phyloP scores from a whole-genome alignment of 2,329 filamentous ascomycete genomes.

The Clarireedia paspali region DNA sequence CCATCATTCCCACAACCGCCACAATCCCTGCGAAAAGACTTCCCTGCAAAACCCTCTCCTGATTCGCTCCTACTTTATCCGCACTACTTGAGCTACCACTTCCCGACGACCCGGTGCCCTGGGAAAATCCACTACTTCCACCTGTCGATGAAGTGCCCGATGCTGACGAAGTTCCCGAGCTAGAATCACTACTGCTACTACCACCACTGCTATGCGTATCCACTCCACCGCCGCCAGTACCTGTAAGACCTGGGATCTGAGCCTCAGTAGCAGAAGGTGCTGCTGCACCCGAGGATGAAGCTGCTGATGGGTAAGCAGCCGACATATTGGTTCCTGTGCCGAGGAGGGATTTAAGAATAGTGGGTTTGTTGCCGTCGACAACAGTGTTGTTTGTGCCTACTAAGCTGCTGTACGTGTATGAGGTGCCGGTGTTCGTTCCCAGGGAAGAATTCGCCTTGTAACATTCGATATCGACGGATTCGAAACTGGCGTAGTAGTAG shows the following conservation, averaged over 20 bases:
- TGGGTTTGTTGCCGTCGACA: slow-evolving; percentile 64
- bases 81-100: slow-evolving; percentile 13
- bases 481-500: slow-evolving; percentile 81
- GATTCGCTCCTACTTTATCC: slow-evolving; percentile 18
- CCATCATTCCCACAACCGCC: slow-evolving; percentile 27
- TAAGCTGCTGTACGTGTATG: slow-evolving; percentile 66
- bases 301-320: slow-evolving; percentile 36
- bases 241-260: slow-evolving; percentile 49
- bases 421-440: slow-evolving; percentile 60
- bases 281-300: slow-evolving; percentile 20
- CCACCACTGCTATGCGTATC: slow-evolving; percentile 7
- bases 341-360: slow-evolving; percentile 69
- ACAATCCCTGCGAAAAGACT: slow-evolving; percentile 27
- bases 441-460: slow-evolving; percentile 57
- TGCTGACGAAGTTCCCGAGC: slow-evolving; percentile 14
- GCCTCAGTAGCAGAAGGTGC: slow-evolving; percentile 27
- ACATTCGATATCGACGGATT: slow-evolving; percentile 76
- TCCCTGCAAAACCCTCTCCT: slow-evolving; percentile 24
- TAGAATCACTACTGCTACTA: not conserved
- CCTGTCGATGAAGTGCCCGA: slow-evolving; percentile 13
- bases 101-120: slow-evolving; percentile 20
- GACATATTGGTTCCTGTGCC: slow-evolving; percentile 74
- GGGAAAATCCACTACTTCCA: slow-evolving; percentile 26
- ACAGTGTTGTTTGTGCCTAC: slow-evolving; percentile 70
- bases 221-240: slow-evolving; percentile 31